Base-by-base conservation (phyloP, 73 alveolate genomes). In the Effrenium voratum region DNA sequence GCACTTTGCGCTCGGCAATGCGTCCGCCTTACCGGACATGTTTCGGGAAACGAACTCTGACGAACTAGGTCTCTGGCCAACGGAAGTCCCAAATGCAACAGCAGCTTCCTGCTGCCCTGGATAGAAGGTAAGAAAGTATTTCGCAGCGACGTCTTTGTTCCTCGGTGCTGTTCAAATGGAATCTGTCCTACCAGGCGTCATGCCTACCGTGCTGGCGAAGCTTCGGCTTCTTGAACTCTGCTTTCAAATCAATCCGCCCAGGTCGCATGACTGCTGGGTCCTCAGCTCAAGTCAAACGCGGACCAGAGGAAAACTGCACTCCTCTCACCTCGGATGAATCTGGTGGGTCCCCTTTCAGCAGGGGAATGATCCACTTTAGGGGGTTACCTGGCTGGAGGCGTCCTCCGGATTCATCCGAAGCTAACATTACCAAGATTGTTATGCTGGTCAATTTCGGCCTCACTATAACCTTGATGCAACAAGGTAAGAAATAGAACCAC, bases 251-350 rank as follows among this genome's bases (percentile, higher is more conserved):
- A n/a, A 86, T 86, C n/a, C 94, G 44, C 8, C 94, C 94, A 22
- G 94, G 94, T 32, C 94, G 94, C 94, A 86, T 86, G 45, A 86
- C 81, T 12, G 94, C 94, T 10, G 94, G 82, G 63, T 86, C 94
- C 94, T 86, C 32, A 57, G 94, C 41, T 6, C 5, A n/a, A n/a
- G n/a, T n/a, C 28, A 13, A 57, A 10, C 28, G 0, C 28, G 0
- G 2, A 57, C 28, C 28, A 57, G 28, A 13, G 34, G 0, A 26
- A 24, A 57, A 57, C 19, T 32, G 28, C 72, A 4, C 72, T 5
- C 72, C 8, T 57, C 66, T 52, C 28, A 26, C 28, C 34, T 24
- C 72, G 28, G 72, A 3, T 57, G 32, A 55, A 55, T 28, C 24
- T 55, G 6, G 68, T 55, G 68, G 68, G 32, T 28, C 24, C 24